These are phyloP conservation scores for Microcyclospora tardicrescens DNA, from an alignment of 2,329 filamentous ascomycete species.

Conservation along the genomic window DNA sequence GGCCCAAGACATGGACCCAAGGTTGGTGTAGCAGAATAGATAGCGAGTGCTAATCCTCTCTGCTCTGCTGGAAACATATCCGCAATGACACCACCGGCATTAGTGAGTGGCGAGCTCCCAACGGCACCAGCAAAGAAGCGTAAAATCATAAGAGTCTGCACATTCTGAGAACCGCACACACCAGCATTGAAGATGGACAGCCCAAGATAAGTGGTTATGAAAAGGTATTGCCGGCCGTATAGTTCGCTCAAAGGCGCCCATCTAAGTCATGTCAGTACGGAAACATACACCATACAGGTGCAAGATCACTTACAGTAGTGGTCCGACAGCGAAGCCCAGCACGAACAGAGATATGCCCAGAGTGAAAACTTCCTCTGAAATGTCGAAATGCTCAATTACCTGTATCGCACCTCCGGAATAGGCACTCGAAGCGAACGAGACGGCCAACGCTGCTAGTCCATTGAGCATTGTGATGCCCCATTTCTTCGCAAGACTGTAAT, in stretches of 20 bases:
- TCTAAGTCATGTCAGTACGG: too few species aligned
- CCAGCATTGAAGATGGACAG: slow-evolving; percentile 15
- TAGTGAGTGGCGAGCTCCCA: slow-evolving; percentile 7
- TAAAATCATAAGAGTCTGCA: slow-evolving; percentile 27
- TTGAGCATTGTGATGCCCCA: slow-evolving; percentile 53
- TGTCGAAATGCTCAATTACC: slow-evolving; percentile 18
- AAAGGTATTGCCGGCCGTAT: slow-evolving; percentile 8
- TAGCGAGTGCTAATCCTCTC: slow-evolving; percentile 10
- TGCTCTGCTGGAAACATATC: slow-evolving; percentile 6
- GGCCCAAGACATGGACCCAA: slow-evolving; percentile 12
- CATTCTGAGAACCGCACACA: slow-evolving; percentile 27
- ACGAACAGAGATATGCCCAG: slow-evolving; percentile 32
- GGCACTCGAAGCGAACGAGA: slow-evolving; percentile 20
- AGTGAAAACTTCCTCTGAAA: slow-evolving; percentile 24
- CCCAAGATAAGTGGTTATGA: slow-evolving; percentile 1
- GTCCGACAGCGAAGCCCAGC: slow-evolving; percentile 30
- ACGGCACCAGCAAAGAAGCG: slow-evolving; percentile 26
- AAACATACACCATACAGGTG: too few species aligned
- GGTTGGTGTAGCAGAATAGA: slow-evolving; percentile 11
- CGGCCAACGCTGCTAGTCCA: slow-evolving; percentile 46
- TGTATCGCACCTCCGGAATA: slow-evolving; percentile 7
- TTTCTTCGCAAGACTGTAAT: slow-evolving; percentile 44
- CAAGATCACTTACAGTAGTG: slow-evolving; percentile 14
- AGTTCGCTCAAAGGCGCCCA: slow-evolving; percentile 17
- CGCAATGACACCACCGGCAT: slow-evolving; percentile 6